phyloP scores from a whole-genome alignment of 163 green algal species.

The Chlamydomonas reinhardtii region DNA sequence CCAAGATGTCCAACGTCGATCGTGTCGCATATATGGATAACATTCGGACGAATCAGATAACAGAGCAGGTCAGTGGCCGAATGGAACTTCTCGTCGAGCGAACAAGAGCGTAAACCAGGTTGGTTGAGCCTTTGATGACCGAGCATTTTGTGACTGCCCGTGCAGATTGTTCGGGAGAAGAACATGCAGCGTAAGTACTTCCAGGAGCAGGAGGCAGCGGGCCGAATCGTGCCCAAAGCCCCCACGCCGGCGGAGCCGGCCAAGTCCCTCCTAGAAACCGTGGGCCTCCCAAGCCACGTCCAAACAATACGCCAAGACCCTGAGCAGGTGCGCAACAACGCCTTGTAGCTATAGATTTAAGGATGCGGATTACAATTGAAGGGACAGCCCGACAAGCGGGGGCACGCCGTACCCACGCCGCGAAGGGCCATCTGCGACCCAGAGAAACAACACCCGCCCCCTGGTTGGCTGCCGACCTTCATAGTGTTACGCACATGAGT shows the following conservation, averaged over 20 bases:
- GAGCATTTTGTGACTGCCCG: too few species aligned
- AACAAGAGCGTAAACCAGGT: too few species aligned
- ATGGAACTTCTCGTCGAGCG: too few species aligned
- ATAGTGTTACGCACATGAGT: too few species aligned
- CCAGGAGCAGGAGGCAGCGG: constrained; percentile 53
- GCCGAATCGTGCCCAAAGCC: constrained; percentile 36
- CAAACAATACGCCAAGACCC: constrained; percentile 47
- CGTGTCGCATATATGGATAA: constrained; percentile 42
- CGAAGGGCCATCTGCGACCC: too few species aligned
- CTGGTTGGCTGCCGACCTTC: too few species aligned
- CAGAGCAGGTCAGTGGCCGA: background rate
- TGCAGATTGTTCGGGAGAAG: constrained; percentile 31
- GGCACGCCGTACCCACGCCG: too few species aligned
- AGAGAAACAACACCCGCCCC: too few species aligned
- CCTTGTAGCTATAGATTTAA: constrained; percentile 11
- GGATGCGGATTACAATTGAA: too few species aligned
- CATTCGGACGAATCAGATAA: constrained; percentile 8
- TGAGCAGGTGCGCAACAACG: constrained; percentile 38
- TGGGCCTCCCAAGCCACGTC: constrained; percentile 54
- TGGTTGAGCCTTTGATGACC: too few species aligned
- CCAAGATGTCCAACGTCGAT: constrained; percentile 32
- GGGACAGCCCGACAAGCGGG: too few species aligned
- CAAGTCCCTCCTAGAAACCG: constrained; percentile 45
- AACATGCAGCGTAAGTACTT: constrained; percentile 48
- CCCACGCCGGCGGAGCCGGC: constrained; percentile 7